Evolutionary conservation across 2,329 filamentous ascomycete species (phyloP).

Genomic region (Penicillium frequentans): DNA sequence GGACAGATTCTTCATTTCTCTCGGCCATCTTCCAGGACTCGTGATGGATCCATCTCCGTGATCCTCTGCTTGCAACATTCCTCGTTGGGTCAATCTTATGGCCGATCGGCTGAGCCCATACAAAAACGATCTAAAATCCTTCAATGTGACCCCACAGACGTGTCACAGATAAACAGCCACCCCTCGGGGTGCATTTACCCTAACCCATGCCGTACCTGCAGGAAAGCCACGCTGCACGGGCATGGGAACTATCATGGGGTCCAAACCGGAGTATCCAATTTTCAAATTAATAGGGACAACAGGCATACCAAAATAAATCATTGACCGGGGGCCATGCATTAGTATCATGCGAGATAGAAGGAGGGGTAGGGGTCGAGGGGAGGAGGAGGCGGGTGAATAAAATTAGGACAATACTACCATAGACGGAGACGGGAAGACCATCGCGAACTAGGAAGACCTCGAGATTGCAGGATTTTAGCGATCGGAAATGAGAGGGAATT

Average conservation of each 20-base stretch:
- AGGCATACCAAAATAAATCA: neutral
- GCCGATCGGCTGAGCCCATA: neutral
- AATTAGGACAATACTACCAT: neutral
- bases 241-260: neutral
- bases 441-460: neutral
- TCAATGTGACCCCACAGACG: conserved; percentile 12
- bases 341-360: neutral
- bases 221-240: neutral
- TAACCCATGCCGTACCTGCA: neutral
- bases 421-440: neutral
- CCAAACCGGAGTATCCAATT: neutral
- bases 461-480: neutral
- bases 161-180: conserved; percentile 7
- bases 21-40: neutral
- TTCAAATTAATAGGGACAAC: no score
- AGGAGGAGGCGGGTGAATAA: no score
- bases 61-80: neutral
- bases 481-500: neutral
- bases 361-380: neutral
- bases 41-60: neutral
- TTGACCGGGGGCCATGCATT: neutral
- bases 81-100: conserved; percentile 3
- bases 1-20: neutral
- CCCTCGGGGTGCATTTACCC: conserved; percentile 4
- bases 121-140: conserved; percentile 7